Evolutionary conservation across 768 basidiomycete genomes (phyloP).

Genomic region (Dictyophora rubrovolvata): DNA sequence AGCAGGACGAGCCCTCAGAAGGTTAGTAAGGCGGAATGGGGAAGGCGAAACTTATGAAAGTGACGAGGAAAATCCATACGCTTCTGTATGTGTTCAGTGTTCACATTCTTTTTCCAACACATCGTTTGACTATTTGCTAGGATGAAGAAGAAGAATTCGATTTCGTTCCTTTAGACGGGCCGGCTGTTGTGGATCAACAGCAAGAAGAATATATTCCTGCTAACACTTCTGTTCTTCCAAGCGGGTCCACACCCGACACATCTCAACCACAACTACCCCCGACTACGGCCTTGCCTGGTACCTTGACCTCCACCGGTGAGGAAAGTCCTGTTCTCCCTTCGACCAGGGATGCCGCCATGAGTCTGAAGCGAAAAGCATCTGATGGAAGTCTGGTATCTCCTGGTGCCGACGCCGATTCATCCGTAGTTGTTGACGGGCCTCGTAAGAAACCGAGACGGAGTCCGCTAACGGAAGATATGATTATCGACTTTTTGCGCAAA

Average conservation of each 20-base stretch:
- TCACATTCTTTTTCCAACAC: background rate
- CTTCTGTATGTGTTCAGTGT: conserved; percentile 42
- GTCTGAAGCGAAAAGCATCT: conserved; percentile 53
- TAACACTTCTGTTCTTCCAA: background rate
- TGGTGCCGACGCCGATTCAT: background rate
- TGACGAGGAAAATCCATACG: conserved; percentile 76
- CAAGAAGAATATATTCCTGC: too few species aligned
- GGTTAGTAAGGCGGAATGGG: conserved; percentile 75
- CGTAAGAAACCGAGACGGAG: conserved; percentile 27
- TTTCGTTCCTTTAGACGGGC: conserved; percentile 12
- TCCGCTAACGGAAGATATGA: conserved; percentile 39
- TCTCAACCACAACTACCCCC: too few species aligned
- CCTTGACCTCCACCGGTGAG: conserved; percentile 27
- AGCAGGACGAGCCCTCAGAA: conserved; percentile 74
- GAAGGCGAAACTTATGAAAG: conserved; percentile 75
- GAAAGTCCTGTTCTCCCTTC: conserved; percentile 24
- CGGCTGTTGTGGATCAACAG: conserved; percentile 8
- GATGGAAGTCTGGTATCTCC: conserved; percentile 23
- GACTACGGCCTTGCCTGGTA: conserved; percentile 33
- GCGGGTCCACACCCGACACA: conserved; percentile 33
- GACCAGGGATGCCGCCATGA: conserved; percentile 19
- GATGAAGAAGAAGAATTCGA: conserved; percentile 60
- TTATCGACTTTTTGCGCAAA: conserved; percentile 67
- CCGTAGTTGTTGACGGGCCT: conserved; percentile 4
- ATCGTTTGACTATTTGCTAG: conserved; percentile 28